Base-by-base conservation (phyloP, 495 filamentous ascomycete species). In the Patellaria atrata region DNA sequence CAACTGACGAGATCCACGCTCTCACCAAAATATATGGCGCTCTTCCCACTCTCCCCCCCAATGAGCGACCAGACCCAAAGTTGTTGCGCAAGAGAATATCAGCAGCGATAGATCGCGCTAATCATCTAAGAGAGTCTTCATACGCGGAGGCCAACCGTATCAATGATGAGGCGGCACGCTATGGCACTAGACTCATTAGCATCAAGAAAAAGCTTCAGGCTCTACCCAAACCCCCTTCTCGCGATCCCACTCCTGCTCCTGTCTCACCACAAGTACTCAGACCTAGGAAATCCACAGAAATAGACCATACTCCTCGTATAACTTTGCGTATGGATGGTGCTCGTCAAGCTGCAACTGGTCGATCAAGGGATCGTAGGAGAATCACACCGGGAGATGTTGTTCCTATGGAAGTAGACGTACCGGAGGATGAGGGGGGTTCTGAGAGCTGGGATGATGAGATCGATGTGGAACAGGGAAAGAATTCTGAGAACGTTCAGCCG, bases 121-220 rank as follows among this genome's bases (percentile, higher is more conserved):
- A 91, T 37, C 76, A 71, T 49, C 72, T 78, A 27, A 78, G 84
- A 47, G 68, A 79, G 44, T 80, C 77, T 23, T 62, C 83, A 17
- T 74, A 79, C 45, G 85, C 81, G 25, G 89, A 97, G 54, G 79
- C 89, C 5, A 62, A 68, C 48, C 75, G 87, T 34, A 69, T 94
- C 44, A 69, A 74, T 49, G 79, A 92, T 40, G 69, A 73, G 37
- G 69, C 91, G 11, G 70, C 80, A 47, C 73, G 82, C 30, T 84
- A 94, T 55, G 71, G 75, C 50, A 74, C 71, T 47, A 76, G 84
- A 18, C 62, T 83, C 34, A 73, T 65, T 39, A 77, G 70, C 25
- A 93, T 97, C 43, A 72, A 75, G 5, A 63, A 71, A 34, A 94
- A 94, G 58, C 73, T 97, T 10, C 64, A 84, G 44, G 71, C 72